phyloP scores from a whole-genome alignment of 805 yeast genomes.

The Pichia paraexigua region DNA sequence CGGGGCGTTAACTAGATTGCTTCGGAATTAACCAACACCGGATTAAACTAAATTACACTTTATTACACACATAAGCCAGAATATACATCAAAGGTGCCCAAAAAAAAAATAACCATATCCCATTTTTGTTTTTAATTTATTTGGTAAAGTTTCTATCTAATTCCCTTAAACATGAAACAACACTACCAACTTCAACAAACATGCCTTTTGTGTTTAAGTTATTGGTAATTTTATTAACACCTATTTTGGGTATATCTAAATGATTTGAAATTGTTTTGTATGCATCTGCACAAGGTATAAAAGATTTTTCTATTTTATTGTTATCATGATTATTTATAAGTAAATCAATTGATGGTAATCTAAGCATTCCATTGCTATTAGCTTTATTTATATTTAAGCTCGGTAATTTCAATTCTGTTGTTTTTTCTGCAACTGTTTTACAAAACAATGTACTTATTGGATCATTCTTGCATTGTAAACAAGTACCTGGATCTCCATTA shows the following conservation, averaged over 20 bases:
- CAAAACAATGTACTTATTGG: conserved; percentile 87
- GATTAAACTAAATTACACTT: not conserved
- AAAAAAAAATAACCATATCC: too few relatives aligned
- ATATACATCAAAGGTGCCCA: too few relatives aligned
- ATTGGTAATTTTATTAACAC: conserved; percentile 65
- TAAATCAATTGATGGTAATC: not conserved
- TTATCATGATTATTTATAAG: conserved; percentile 13
- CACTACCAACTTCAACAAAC: conserved; percentile 88
- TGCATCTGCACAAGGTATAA: conserved; percentile 85
- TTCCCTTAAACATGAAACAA: conserved; percentile 76
- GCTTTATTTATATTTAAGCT: not conserved
- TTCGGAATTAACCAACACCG: not conserved
- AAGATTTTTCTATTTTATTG: conserved; percentile 37
- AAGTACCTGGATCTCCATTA: conserved; percentile 84
- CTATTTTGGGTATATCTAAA: conserved; percentile 64
- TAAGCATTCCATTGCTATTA: not conserved
- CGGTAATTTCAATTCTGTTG: not conserved
- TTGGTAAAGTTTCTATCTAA: conserved; percentile 48
- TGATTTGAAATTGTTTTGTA: conserved; percentile 81
- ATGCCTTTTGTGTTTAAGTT: conserved; percentile 74
- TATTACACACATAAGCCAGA: not conserved
- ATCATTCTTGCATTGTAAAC: conserved; percentile 73
- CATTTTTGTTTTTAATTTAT: not conserved
- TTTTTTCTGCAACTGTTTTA: conserved; percentile 57
- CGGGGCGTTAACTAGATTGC: not conserved